Base-by-base conservation (phyloP, 2,329 filamentous ascomycete species). In the Aspergillus pseudoviridinutans region DNA sequence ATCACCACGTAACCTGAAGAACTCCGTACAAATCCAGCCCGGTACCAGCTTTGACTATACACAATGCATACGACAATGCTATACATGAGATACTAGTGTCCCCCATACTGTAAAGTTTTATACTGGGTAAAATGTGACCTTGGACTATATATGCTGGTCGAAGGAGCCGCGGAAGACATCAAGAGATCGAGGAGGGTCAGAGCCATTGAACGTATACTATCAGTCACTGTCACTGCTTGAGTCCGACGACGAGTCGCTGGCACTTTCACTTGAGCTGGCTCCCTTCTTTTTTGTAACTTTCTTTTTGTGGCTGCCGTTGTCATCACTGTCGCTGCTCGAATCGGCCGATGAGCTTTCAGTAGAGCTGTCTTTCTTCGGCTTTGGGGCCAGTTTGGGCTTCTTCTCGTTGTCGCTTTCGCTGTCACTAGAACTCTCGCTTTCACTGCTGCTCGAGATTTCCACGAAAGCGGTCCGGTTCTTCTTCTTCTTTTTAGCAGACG, bases 381-480 rank as follows among this genome's bases (percentile, higher is more conserved):
- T 60, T n/a, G 51, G 5, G 38, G 46, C 24, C n/a, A 57, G 57
- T 27, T 55, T 57, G 14, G 44, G 47, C 28, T 51, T 42, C 10
- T 58, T 60, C 20, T 59, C 1, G 1, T 22, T 22, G 22, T 67
- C 69, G 57, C 69, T 64, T 51, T 65, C 60, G 44, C 66, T 68
- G 29, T 65, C 62, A 49, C 70, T 73, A 27, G 66, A 66, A 54
- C 65, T 70, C 9, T 69, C 67, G 47, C 72, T 76, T 49, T 74
- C 73, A 61, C 73, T 76, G 60, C 73, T 76, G 55, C 74, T 77
- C 3, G 73, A 76, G 51, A 76, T 74, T 46, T 78, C 74, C 22
- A 78, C 67, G 47, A 78, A 59, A 42, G 66, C 70, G 17, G 75
- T 78, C 53, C 75, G 68, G 57, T 76, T 78, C 68, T 77, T 78